Evolutionary conservation across 176 grass and related monocot genomes (phyloP), one percentile per base, ranked within the genome.

Genomic region (Eragrostis curvula): DNA sequence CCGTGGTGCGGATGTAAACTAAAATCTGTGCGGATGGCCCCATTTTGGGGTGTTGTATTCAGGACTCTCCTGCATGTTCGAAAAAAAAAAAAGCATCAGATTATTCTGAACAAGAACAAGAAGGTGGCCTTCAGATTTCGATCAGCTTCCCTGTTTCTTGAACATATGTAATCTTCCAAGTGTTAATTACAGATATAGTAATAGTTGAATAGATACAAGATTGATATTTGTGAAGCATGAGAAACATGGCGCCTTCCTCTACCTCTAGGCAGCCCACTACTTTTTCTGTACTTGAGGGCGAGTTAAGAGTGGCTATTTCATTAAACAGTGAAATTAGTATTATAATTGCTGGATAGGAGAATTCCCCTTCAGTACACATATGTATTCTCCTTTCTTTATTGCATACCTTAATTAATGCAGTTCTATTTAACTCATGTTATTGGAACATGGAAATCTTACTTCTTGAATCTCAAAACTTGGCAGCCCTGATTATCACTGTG

Each of bases 401-500:
- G 39, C 8, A 50, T 71, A 4, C 45, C 7, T 63, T 83, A 55
- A 72, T 58, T 32, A 53, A 79, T 71, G 8, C 43, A 74, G 16
- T 84, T 84, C 25, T 56, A 2, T 57, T 62, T 20, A 20, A 43
- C n/a, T 48, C 73, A 44, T 49, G 14, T 68, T 56, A 36, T 75
- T 85, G 66, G 20, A 71, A 71, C 61, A 52, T 21, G 41, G 70
- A 71, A 71, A 66, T 43, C 68, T 79, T 66, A 74, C 57, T 73
- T 61, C 17, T 18, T 86, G 45, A 52, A 16, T 78, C 60, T n/a
- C 17, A 71, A 57, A 79, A 71, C 23, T 79, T 88, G 70, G 48
- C 89, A 94, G 89, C 68, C 71, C 83, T 52, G 92, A 94, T 91
- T 67, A 91, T 78, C 79, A 49, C 17, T 94, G 60, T 53, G 70